Conservation (phyloP, 805 yeast species). For the Kluyveromyces nonfermentans region DNA sequence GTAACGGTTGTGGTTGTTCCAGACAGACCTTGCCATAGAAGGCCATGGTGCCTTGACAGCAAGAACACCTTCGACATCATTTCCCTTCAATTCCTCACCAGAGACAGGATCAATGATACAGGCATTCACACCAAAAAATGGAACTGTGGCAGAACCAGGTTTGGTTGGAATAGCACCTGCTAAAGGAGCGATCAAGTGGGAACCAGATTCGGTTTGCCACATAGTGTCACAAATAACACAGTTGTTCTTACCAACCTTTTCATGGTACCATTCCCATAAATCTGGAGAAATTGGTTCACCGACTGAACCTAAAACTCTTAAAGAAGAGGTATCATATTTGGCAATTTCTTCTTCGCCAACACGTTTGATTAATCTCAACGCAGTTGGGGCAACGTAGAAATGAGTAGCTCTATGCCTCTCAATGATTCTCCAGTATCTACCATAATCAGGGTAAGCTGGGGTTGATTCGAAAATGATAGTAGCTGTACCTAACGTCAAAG, state of each 20-base stretch:
- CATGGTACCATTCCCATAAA: conserved; percentile 97
- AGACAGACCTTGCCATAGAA: conserved; percentile 95
- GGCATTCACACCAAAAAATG: conserved; percentile 92
- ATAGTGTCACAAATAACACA: conserved; percentile 92
- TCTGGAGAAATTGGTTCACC: conserved; percentile 99
- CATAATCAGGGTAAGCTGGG: conserved; percentile 91
- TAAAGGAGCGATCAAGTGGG: conserved; percentile 87
- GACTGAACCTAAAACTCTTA: conserved; percentile 91
- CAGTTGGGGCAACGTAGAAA: conserved; percentile 98
- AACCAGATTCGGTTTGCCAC: conserved; percentile 99
- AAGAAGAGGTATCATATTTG: conserved; percentile 71
- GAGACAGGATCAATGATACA: conserved; percentile 87
- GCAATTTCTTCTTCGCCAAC: conserved; percentile 82
- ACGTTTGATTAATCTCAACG: conserved; percentile 79
- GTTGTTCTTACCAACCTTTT: conserved; percentile 78
- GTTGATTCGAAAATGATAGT: conserved; percentile 94
- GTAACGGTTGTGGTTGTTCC: conserved; percentile 77
- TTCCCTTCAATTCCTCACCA: conserved; percentile 75
- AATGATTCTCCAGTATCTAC: conserved; percentile 94
- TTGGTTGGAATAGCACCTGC: conserved; percentile 93
- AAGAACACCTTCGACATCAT: conserved; percentile 92
- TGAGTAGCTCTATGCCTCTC: conserved; percentile 88
- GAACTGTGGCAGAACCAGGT: conserved; percentile 95
- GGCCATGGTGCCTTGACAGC: conserved; percentile 94
- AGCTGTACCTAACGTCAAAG: conserved; percentile 78